Evolutionary conservation across 768 basidiomycete species (phyloP), one percentile per base, ranked within the genome.

Genomic region (Lactifluus subvellereus): DNA sequence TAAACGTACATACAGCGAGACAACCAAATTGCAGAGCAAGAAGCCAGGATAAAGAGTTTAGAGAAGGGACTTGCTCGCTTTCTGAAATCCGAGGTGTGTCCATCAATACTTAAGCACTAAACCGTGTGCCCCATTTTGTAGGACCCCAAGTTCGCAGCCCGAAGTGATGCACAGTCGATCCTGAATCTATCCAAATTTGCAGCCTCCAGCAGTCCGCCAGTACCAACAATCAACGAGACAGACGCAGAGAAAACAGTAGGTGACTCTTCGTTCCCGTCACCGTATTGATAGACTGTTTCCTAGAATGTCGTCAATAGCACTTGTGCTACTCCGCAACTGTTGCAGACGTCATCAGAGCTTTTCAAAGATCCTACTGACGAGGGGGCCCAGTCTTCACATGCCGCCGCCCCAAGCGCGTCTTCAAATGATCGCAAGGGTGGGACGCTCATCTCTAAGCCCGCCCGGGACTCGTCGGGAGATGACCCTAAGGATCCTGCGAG

Each of bases 41-140:
- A 72, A 10, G 60, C 70, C 13, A 72, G 70, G 59, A 64, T 73
- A 11, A 69, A 69, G 32, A 54, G 68, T 6, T 62, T 75, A 40
- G 74, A 75, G 55, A 67, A 70, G 27, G 69, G 70, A 0, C 61
- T 75, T 2, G 70, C 73, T 2, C 73, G 71, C 50, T 68, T 72
- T 42, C 57, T 74, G n/a, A 70, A 73, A 22, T 57, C 69, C 16
- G 70, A 72, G 63, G 69, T 70, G 35, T 47, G 65, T 59, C 14
- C 42, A 14, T 30, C 22, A 8, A 9, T 14, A 40, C 40, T 43
- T 11, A 16, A 20, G 16, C 13, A 30, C 32, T 4, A 27, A 52
- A 20, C 16, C 14, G 11, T 30, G n/a, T 61, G 1, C 10, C 9
- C 11, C 37, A 48, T 49, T 55, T 27, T 42, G 32, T 52, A 69